phyloP scores from a whole-genome alignment of 2,329 filamentous ascomycete species.

The Verticillium klebahnii region DNA sequence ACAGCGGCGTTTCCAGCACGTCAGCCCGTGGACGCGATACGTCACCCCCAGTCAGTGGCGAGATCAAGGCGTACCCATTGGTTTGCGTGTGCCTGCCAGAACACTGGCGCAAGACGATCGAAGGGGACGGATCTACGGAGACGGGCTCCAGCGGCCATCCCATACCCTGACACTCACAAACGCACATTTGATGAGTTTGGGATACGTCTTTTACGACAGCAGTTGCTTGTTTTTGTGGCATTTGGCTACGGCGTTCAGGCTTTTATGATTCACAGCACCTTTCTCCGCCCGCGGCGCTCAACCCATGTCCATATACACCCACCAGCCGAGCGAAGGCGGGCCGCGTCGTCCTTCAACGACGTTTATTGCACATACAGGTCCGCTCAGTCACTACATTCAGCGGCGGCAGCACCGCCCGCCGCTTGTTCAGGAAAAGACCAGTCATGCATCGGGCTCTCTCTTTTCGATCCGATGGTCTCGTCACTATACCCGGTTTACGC shows the following conservation, averaged over 20 bases:
- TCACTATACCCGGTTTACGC: conserved; percentile 34
- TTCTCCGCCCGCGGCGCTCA: not conserved
- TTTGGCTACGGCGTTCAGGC: conserved; percentile 32
- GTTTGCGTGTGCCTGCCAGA: conserved; percentile 94
- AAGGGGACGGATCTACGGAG: conserved; percentile 74
- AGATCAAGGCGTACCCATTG: conserved; percentile 96
- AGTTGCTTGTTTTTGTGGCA: conserved; percentile 19
- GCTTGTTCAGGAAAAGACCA: conserved; percentile 15
- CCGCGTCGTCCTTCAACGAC: not conserved
- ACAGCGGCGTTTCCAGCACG: conserved; percentile 88
- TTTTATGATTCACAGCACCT: conserved; percentile 10
- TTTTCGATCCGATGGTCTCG: conserved; percentile 30
- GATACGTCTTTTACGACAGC: conserved; percentile 17
- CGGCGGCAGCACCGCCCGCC: not conserved
- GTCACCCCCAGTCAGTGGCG: conserved; percentile 65
- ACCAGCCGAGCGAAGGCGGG: not conserved
- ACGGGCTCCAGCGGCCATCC: conserved; percentile 43
- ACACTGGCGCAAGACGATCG: conserved; percentile 95
- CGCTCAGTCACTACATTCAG: not conserved
- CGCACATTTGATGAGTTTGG: conserved; percentile 14
- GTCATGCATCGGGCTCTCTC: conserved; percentile 20
- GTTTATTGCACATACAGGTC: not conserved
- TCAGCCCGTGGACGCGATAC: conserved; percentile 54
- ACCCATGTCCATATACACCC: not conserved
- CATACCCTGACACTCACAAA: conserved; percentile 14